Base-by-base conservation (phyloP, 164 flowering plant species). In the Pachysandra terminalis region DNA sequence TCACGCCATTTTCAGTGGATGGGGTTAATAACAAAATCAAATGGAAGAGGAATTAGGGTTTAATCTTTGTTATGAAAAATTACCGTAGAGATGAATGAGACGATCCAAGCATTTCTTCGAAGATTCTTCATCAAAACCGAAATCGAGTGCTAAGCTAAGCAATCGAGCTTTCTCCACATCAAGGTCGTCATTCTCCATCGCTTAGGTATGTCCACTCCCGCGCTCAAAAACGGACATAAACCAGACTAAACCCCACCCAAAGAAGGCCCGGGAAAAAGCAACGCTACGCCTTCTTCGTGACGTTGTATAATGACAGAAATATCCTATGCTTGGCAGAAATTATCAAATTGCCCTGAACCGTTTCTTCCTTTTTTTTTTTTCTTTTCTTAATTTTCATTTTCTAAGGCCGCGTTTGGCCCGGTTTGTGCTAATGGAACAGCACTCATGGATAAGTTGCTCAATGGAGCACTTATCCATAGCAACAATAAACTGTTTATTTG, bases 11-110 rank as follows among this genome's bases (percentile, higher is more conserved):
- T 32, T 32, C 7, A 32, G n/a, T 32, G 37, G 37, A 32, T 32
- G 3, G 37, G 37, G 37, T 7, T n/a, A n/a, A 26, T 59, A 23
- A 23, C 17, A 27, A 2, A 53, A 19, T 5, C 6, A 32, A 6
- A 21, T 24, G 49, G 19, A 22, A 57, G 40, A 55, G 51, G 21
- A 19, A 5, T 35, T 67, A 66, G 66, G 74, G 69, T 57, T 76
- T 51, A 24, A 25, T 35, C 51, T 69, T 26, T 32, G 37, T 32
- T 32, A 7, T 7, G 7, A 32, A 7, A 14, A 37, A n/a, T n/a
- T 79, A 93, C 98, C 98, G 68, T 91, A 94, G 74, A 94, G 95
- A 35, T 71, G 58, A 62, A 94, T 65, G 32, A 94, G 69, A 53
- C 90, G 96, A 72, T 90, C 85, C 58, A 94, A 80, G 74, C 93